These are phyloP conservation scores for Neurospora sp. DNA, from an alignment of 495 filamentous ascomycete species.

Conservation along the genomic window DNA sequence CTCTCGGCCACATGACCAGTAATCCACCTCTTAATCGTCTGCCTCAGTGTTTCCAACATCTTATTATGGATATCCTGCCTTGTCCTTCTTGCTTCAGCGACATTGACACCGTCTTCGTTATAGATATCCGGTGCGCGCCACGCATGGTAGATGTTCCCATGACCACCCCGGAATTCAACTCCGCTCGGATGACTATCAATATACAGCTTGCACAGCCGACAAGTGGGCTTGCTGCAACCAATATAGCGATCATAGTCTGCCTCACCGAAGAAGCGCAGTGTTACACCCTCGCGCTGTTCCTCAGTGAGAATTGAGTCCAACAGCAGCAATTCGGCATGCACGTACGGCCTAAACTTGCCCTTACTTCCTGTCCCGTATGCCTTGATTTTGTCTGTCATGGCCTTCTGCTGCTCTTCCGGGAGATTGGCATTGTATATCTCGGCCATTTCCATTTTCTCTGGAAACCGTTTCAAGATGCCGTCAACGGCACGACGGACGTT, in stretches of 20 bases:
- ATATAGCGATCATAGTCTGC: conserved; percentile 21
- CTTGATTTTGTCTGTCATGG: not conserved
- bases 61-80: not conserved
- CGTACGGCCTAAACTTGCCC: conserved; percentile 11
- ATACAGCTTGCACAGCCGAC: conserved; percentile 25
- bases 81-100: not conserved
- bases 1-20: not conserved
- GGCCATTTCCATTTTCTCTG: not conserved
- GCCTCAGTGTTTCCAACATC: conserved; percentile 6
- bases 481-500: not conserved
- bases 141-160: conserved; percentile 26
- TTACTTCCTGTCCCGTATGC: not conserved
- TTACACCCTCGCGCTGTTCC: conserved; percentile 1
- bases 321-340: conserved; percentile 28
- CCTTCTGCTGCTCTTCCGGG: not conserved
- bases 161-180: conserved; percentile 16
- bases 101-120: not conserved
- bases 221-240: conserved; percentile 31
- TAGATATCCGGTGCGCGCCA: conserved; percentile 23
- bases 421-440: not conserved
- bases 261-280: conserved; percentile 18
- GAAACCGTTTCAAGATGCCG: conserved; percentile 10
- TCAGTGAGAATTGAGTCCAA: conserved; percentile 17
- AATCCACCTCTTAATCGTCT: conserved; percentile 7
- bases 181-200: conserved; percentile 14